phyloP scores from a whole-genome alignment of 139 green algal species.

The Tetradesmus obliquus region DNA sequence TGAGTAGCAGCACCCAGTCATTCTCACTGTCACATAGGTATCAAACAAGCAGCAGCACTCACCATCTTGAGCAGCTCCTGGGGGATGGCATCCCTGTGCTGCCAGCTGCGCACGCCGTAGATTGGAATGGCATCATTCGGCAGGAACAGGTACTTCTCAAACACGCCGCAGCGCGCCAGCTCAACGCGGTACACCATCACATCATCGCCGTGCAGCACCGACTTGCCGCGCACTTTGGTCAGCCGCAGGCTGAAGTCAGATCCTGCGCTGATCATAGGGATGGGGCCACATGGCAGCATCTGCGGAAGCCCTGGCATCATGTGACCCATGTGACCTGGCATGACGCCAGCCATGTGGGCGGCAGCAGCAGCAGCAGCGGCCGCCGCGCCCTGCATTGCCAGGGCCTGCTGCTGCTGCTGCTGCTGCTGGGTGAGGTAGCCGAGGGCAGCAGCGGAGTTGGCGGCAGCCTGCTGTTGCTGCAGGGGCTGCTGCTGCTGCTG shows the following conservation, averaged over 20 bases:
- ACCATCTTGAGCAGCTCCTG: constrained; percentile 51
- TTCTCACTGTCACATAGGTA: no score
- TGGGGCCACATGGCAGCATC: background rate
- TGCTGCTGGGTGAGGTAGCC: constrained; percentile 16
- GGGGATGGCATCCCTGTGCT: constrained; percentile 44
- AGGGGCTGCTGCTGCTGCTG: background rate
- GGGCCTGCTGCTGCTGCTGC: constrained; percentile 32
- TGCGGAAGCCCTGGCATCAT: background rate
- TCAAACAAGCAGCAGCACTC: background rate
- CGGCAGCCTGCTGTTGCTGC: constrained; percentile 11
- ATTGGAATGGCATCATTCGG: constrained; percentile 45
- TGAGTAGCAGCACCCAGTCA: no score
- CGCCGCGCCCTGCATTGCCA: background rate
- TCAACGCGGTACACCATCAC: constrained; percentile 46
- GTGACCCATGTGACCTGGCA: background rate
- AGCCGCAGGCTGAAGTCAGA: constrained; percentile 21
- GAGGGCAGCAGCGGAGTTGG: background rate
- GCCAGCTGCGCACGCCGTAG: constrained; percentile 43
- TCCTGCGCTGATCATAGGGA: background rate
- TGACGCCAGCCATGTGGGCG: background rate
- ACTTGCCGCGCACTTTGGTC: constrained; percentile 37
- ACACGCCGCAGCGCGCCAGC: constrained; percentile 17
- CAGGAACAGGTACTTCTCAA: constrained; percentile 53
- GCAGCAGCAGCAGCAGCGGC: constrained; percentile 23
- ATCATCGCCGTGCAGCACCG: constrained; percentile 28